A percentile compares a stretch with the other conserved stretches of the same genome.
Evolutionary conservation across 208 protist species (phyloP).

Genomic region (Trichomonas vaginalis): DNA sequence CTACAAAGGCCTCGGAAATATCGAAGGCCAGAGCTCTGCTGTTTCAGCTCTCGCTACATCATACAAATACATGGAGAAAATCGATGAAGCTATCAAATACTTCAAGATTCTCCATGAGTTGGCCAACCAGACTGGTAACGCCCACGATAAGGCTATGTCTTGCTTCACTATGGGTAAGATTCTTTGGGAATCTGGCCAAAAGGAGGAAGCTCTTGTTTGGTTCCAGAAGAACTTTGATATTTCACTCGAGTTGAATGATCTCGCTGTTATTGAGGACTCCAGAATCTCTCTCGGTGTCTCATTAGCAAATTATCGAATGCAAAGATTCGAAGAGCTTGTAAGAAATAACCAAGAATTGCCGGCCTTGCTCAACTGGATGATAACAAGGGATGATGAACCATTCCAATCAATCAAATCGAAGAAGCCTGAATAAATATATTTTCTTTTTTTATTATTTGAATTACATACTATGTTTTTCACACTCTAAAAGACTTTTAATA

Average conservation of each 20-base stretch:
- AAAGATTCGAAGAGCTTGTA: neutral
- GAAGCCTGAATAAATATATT: too few relatives aligned
- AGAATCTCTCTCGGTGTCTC: neutral
- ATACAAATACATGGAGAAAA: constrained; percentile 15
- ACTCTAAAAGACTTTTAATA: too few relatives aligned
- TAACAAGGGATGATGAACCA: neutral
- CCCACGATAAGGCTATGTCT: neutral
- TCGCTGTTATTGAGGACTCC: neutral
- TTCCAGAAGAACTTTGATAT: constrained; percentile 9
- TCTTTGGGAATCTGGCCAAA: neutral
- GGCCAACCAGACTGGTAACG: neutral
- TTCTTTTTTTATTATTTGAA: too few relatives aligned
- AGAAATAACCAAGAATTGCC: neutral
- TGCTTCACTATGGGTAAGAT: constrained; percentile 17
- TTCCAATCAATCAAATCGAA: neutral
- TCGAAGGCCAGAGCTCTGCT: neutral
- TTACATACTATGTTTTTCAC: too few relatives aligned
- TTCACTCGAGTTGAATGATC: constrained; percentile 7
- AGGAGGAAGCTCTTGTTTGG: neutral
- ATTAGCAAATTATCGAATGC: neutral
- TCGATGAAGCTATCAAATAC: neutral
- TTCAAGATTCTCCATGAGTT: constrained; percentile 8
- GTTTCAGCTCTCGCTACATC: constrained; percentile 4
- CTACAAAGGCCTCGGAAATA: neutral
- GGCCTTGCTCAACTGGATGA: neutral